phyloP scores from a whole-genome alignment of 2,329 filamentous ascomycete species.

The Corniculantispora saksenae region DNA sequence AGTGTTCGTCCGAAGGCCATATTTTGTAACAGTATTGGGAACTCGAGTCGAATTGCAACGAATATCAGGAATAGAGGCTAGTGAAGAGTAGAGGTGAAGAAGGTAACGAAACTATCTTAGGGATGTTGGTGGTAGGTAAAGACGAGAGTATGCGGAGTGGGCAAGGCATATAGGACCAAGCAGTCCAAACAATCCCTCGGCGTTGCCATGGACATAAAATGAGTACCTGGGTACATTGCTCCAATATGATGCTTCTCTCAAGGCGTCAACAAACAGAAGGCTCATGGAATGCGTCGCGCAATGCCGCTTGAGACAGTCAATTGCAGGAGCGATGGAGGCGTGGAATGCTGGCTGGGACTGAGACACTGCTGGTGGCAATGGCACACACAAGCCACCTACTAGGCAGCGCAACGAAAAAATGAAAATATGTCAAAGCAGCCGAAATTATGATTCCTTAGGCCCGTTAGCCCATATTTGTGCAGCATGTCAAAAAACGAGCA shows the following conservation, averaged over 20 bases:
- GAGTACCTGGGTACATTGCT: neutral
- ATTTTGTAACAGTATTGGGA: slow-evolving; percentile 7
- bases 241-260: neutral
- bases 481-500: neutral
- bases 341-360: slow-evolving; percentile 16
- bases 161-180: neutral
- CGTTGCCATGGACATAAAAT: neutral
- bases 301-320: neutral
- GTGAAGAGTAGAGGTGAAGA: neutral
- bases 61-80: neutral
- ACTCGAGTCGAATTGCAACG: slow-evolving; percentile 17
- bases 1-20: slow-evolving; percentile 28
- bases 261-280: slow-evolving; percentile 12
- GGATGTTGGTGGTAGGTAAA: slow-evolving; percentile 1
- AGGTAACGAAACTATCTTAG: neutral
- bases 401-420: neutral
- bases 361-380: slow-evolving; percentile 5
- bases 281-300: slow-evolving; percentile 15
- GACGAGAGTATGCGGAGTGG: neutral
- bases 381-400: neutral
- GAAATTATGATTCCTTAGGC: neutral
- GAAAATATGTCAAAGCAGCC: neutral
- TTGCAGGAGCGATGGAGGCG: neutral
- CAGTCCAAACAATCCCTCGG: neutral
- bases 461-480: neutral